Conservation (phyloP, 345 rosid species). For the Populus alba region DNA sequence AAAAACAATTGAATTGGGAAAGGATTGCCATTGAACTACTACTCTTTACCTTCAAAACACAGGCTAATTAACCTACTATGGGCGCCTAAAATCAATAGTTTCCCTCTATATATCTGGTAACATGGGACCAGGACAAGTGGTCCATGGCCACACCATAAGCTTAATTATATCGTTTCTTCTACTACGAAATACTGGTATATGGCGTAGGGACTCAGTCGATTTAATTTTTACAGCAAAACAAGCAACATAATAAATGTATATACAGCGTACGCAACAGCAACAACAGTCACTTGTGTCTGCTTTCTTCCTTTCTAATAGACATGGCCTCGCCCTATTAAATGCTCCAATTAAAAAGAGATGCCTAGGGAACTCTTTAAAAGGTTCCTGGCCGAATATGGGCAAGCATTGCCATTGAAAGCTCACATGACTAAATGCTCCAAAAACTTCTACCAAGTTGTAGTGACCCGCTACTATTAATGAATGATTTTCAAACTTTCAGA, state of each 20-base stretch:
- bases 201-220: background rate
- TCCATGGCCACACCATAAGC: background rate
- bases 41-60: background rate
- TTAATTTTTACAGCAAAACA: constrained; percentile 6
- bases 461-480: constrained; percentile 14
- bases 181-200: background rate
- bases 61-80: background rate
- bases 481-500: background rate
- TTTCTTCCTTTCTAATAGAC: constrained; percentile 36
- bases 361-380: background rate
- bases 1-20: background rate
- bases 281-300: constrained; percentile 21
- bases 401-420: constrained; percentile 11
- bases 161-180: background rate
- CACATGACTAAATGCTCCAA: constrained; percentile 11
- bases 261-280: constrained; percentile 1
- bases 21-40: background rate
- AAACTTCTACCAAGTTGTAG: constrained; percentile 1
- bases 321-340: constrained; percentile 8
- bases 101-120: background rate
- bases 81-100: constrained; percentile 6
- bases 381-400: constrained; percentile 9
- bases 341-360: background rate
- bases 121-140: constrained; percentile 11
- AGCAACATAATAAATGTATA: background rate